Evolutionary conservation across 2,329 filamentous ascomycete species (phyloP).

Genomic region (Endoconidiophora laricicola): DNA sequence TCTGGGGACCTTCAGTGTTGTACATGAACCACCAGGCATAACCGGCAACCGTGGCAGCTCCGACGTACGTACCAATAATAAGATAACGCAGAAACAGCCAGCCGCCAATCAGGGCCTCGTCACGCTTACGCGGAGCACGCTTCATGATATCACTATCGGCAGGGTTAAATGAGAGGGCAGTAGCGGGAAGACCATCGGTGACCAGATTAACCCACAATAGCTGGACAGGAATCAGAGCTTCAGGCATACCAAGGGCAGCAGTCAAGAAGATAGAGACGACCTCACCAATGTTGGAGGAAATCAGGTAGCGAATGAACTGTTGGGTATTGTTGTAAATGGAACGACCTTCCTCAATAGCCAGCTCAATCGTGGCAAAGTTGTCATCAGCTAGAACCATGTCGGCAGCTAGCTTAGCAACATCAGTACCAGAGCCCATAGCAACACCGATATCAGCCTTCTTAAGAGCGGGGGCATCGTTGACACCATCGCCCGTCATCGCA

Average conservation of each 20-base stretch:
- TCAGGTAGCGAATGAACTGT: conserved; percentile 97
- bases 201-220: conserved; percentile 98
- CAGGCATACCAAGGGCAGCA: conserved; percentile 89
- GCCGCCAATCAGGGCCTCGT: conserved; percentile 79
- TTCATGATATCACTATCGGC: conserved; percentile 98
- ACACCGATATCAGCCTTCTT: conserved; percentile 99
- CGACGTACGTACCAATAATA: conserved; percentile 89
- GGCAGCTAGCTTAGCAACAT: conserved; percentile 88
- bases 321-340: conserved; percentile 99
- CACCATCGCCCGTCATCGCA: conserved; percentile 97
- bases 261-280: conserved; percentile 98
- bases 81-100: conserved; percentile 98
- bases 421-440: conserved; percentile 94
- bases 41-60: conserved; percentile 82
- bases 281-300: conserved; percentile 97
- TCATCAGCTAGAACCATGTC: conserved; percentile 98
- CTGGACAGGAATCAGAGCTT: conserved; percentile 91
- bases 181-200: conserved; percentile 90
- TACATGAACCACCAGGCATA: conserved; percentile 99
- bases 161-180: conserved; percentile 93
- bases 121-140: conserved; percentile 74
- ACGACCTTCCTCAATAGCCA: conserved; percentile 89
- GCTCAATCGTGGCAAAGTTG: conserved; percentile 96
- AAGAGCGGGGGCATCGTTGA: conserved; percentile 91
- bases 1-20: conserved; percentile 76